phyloP scores from a whole-genome alignment of 441 rosid genomes.

The Adansonia grandidieri region DNA sequence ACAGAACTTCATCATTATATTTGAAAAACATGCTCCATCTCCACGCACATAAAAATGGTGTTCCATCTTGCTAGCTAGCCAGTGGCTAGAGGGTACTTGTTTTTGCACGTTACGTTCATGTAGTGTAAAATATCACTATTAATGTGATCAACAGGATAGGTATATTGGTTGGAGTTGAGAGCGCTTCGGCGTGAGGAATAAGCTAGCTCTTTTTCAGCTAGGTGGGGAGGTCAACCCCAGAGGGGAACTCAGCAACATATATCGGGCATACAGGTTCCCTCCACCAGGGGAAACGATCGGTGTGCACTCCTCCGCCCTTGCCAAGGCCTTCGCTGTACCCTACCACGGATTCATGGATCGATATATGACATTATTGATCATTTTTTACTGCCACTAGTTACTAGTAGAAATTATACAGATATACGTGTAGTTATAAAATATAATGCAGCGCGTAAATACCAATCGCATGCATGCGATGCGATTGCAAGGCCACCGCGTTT shows the following conservation, averaged over 20 bases:
- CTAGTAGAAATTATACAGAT: no score
- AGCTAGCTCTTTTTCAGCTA: not conserved
- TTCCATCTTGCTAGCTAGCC: not conserved
- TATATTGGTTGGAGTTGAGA: not conserved
- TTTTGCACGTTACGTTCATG: not conserved
- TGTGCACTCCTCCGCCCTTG: not conserved
- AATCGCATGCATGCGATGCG: no score
- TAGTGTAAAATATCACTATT: not conserved
- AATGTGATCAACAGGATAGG: not conserved
- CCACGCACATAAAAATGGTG: not conserved
- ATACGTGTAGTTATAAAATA: no score
- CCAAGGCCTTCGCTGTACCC: slow-evolving; percentile 5
- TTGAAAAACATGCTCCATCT: not conserved
- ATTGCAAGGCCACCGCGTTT: no score
- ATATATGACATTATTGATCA: no score
- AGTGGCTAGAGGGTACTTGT: not conserved
- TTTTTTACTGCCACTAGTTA: no score
- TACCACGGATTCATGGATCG: slow-evolving; percentile 4
- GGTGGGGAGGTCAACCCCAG: not conserved
- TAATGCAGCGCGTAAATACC: no score
- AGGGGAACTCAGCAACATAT: not conserved
- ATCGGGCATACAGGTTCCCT: not conserved
- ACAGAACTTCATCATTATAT: not conserved
- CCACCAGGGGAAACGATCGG: slow-evolving; percentile 10
- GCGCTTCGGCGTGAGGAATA: not conserved